Evolutionary conservation across 1,284 basidiomycete genomes (phyloP).

Genomic region (Sphagnurus paluster): DNA sequence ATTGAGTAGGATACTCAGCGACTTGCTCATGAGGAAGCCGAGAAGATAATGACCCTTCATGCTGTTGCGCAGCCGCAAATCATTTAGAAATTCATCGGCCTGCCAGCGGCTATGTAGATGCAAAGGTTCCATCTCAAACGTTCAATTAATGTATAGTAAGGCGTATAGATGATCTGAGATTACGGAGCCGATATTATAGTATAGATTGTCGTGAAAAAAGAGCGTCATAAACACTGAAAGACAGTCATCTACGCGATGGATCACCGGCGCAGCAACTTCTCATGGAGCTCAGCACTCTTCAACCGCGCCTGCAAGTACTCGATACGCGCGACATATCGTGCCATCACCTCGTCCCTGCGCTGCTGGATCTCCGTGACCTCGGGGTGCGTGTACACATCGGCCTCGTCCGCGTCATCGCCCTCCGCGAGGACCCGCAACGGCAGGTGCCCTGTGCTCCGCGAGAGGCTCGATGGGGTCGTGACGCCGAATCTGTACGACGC

Average conservation of each 20-base stretch:
- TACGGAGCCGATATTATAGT: neutral
- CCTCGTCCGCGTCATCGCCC: conserved; percentile 4
- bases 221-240: neutral
- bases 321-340: conserved; percentile 63
- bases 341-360: conserved; percentile 60
- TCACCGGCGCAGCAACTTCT: conserved; percentile 60
- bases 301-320: conserved; percentile 70
- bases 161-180: no score
- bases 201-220: neutral
- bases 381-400: conserved; percentile 5
- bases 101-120: no score
- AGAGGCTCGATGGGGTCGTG: conserved; percentile 28
- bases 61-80: no score
- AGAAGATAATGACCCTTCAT: no score
- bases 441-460: conserved; percentile 33
- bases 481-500: conserved; percentile 18
- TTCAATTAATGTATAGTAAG: no score
- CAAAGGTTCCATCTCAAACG: no score
- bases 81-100: no score
- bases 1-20: no score
- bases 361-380: conserved; percentile 33
- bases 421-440: conserved; percentile 26
- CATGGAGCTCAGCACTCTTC: conserved; percentile 73
- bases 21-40: no score
- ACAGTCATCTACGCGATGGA: neutral